These are phyloP conservation scores for Astrocystis sublimbata DNA, from an alignment of 495 filamentous ascomycete genomes.

Conservation along the genomic window DNA sequence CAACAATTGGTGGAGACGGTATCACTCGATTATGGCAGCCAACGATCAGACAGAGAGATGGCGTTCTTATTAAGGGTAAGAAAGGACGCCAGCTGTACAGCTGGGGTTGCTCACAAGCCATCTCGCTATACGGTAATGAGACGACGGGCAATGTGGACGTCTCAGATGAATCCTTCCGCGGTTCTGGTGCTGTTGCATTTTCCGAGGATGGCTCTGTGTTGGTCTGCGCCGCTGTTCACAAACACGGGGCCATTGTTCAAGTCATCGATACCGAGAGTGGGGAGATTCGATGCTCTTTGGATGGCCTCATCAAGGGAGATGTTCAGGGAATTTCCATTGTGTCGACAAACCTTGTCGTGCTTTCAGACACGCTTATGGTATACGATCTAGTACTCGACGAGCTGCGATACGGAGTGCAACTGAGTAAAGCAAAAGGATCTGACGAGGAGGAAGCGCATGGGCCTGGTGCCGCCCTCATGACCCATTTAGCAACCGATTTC, in stretches of 20 bases:
- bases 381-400: slow-evolving; percentile 67
- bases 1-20: slow-evolving; percentile 79
- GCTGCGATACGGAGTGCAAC: slow-evolving; percentile 51
- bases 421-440: slow-evolving; percentile 15
- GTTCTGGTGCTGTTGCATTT: slow-evolving; percentile 63
- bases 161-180: slow-evolving; percentile 24
- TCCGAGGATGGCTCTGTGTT: slow-evolving; percentile 87
- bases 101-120: slow-evolving; percentile 69
- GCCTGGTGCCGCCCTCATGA: slow-evolving; percentile 33
- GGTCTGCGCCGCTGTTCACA: slow-evolving; percentile 55
- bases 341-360: slow-evolving; percentile 59
- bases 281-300: slow-evolving; percentile 51
- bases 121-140: slow-evolving; percentile 54
- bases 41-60: slow-evolving; percentile 62
- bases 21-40: slow-evolving; percentile 76
- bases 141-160: slow-evolving; percentile 35
- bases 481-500: slow-evolving; percentile 62
- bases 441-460: slow-evolving; percentile 20
- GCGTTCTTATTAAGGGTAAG: slow-evolving; percentile 56
- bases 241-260: slow-evolving; percentile 53
- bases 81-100: slow-evolving; percentile 56
- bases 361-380: slow-evolving; percentile 63
- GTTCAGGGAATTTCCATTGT: slow-evolving; percentile 60
- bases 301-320: slow-evolving; percentile 55
- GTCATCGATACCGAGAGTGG: slow-evolving; percentile 63